Percentiles rank a stretch among this genome's conserved stretches.
Evolutionary conservation across 2,329 filamentous ascomycete genomes (phyloP).

Genomic region (Emmonsia crescens): DNA sequence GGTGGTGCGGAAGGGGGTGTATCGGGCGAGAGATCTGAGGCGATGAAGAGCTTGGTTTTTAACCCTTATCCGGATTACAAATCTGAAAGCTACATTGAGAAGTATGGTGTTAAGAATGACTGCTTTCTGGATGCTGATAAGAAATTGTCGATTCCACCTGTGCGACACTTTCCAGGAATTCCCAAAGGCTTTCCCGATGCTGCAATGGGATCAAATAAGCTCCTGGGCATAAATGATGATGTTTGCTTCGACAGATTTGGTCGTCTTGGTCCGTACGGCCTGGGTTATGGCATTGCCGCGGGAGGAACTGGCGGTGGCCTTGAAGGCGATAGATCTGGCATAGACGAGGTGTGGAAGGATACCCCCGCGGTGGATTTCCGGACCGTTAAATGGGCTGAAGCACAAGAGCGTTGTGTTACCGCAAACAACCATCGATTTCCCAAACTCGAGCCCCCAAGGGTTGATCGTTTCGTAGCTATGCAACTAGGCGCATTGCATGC

Average conservation of each 20-base stretch:
- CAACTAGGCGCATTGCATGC: constrained; percentile 13
- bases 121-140: constrained; percentile 67
- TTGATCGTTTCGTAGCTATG: constrained; percentile 20
- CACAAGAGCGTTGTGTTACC: constrained; percentile 61
- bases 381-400: constrained; percentile 65
- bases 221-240: constrained; percentile 67
- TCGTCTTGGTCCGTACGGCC: constrained; percentile 76
- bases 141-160: constrained; percentile 54
- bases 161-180: constrained; percentile 67
- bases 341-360: constrained; percentile 66
- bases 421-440: constrained; percentile 61
- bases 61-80: constrained; percentile 58
- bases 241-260: constrained; percentile 92
- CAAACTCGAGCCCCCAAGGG: constrained; percentile 26
- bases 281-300: constrained; percentile 67
- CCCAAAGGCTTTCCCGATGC: constrained; percentile 76
- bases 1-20: constrained; percentile 20
- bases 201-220: constrained; percentile 74
- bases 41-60: constrained; percentile 39
- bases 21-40: constrained; percentile 5
- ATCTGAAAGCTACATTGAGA: constrained; percentile 44
- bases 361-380: constrained; percentile 65
- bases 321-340: constrained; percentile 70
- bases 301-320: constrained; percentile 80
- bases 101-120: constrained; percentile 52